Conservation (phyloP, 2,329 filamentous ascomycete species). For the Lasiodiplodia sp. region DNA sequence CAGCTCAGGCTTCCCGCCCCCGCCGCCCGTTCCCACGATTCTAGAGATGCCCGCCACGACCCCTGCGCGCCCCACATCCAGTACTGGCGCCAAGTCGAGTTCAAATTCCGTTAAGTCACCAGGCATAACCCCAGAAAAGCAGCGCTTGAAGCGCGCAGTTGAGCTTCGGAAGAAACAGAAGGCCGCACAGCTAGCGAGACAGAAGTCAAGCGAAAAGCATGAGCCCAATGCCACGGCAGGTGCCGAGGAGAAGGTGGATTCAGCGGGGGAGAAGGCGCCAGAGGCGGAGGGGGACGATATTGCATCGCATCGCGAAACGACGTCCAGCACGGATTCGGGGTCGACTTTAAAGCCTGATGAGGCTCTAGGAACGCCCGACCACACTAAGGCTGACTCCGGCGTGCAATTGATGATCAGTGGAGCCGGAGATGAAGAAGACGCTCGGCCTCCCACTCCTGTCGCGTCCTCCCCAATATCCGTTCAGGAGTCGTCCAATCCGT, state of each 20-base stretch:
- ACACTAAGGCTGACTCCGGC: slow-evolving; percentile 62
- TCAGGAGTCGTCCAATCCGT: slow-evolving; percentile 45
- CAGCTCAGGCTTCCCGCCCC: slow-evolving; percentile 42
- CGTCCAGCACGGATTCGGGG: slow-evolving; percentile 29
- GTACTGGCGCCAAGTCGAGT: slow-evolving; percentile 38
- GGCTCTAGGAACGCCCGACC: slow-evolving; percentile 22
- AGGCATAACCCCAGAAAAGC: slow-evolving; percentile 86
- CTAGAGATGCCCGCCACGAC: slow-evolving; percentile 43
- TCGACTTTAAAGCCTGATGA: slow-evolving; percentile 29
- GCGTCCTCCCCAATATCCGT: slow-evolving; percentile 48
- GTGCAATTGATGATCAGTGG: slow-evolving; percentile 57
- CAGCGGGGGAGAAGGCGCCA: slow-evolving; percentile 17
- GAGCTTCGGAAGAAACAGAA: slow-evolving; percentile 87
- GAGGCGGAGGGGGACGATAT: slow-evolving; percentile 16
- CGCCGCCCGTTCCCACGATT: slow-evolving; percentile 44
- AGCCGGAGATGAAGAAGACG: slow-evolving; percentile 44
- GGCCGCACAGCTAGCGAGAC: slow-evolving; percentile 45
- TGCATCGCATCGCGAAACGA: slow-evolving; percentile 24
- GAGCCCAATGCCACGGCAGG: slow-evolving; percentile 30
- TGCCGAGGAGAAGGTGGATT: slow-evolving; percentile 31
- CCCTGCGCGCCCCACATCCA: slow-evolving; percentile 48
- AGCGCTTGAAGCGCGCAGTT: slow-evolving; percentile 91
- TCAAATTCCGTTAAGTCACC: slow-evolving; percentile 50
- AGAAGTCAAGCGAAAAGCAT: slow-evolving; percentile 34
- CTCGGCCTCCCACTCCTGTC: slow-evolving; percentile 43